A percentile compares a stretch with the other conserved stretches of the same genome.
phyloP scores from a whole-genome alignment of 2,329 filamentous ascomycete species.

The Colletotrichum sublineola region DNA sequence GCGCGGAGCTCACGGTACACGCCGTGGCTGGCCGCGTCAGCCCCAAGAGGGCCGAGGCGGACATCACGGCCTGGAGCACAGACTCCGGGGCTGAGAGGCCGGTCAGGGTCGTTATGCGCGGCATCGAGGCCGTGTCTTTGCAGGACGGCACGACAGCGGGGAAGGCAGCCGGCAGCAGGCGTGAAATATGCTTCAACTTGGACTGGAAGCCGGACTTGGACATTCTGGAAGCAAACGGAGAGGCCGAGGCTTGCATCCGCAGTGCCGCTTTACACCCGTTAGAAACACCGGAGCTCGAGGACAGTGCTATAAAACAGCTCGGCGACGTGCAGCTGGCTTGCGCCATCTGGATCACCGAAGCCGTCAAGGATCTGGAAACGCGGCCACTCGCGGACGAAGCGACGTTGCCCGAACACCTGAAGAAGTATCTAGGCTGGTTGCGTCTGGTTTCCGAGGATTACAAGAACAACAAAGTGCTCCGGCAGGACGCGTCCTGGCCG shows the following conservation, averaged over 20 bases:
- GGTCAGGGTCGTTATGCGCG: background rate
- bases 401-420: background rate
- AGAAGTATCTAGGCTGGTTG: background rate
- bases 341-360: constrained; percentile 20
- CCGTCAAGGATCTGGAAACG: constrained; percentile 16
- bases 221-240: constrained; percentile 22
- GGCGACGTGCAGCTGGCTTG: constrained; percentile 22
- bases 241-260: constrained; percentile 18
- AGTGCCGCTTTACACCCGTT: background rate
- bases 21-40: constrained; percentile 7
- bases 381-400: constrained; percentile 20
- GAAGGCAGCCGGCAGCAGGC: constrained; percentile 7
- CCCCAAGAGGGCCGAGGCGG: constrained; percentile 23
- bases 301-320: constrained; percentile 11
- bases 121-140: background rate
- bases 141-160: background rate
- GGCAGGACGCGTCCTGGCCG: background rate
- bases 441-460: background rate
- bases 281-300: background rate
- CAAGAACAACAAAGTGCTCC: background rate
- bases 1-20: constrained; percentile 28
- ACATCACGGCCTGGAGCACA: constrained; percentile 27
- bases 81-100: background rate
- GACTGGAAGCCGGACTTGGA: constrained; percentile 26
- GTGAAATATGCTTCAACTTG: constrained; percentile 21